Evolutionary conservation across 2,329 filamentous ascomycete genomes (phyloP).

Genomic region (Cladosporium sp.): DNA sequence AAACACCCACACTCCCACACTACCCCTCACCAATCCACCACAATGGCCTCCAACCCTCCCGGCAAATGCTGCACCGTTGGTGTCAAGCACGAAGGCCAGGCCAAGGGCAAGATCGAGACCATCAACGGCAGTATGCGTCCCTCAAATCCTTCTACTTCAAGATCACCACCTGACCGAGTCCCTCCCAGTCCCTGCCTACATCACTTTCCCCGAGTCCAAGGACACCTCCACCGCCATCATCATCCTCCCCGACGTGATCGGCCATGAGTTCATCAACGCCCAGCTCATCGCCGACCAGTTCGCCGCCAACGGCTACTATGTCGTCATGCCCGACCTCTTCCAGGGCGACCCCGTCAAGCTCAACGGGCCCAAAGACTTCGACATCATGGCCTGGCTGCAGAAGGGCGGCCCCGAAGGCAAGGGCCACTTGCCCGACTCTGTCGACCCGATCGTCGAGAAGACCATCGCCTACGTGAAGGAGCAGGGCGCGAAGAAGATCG

Average conservation of each 20-base stretch:
- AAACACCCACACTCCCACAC: background rate
- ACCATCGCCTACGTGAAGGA: constrained; percentile 46
- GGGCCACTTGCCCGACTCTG: constrained; percentile 38
- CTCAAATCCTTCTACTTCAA: background rate
- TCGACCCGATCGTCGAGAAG: constrained; percentile 52
- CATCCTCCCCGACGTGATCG: constrained; percentile 56
- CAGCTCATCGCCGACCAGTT: constrained; percentile 67
- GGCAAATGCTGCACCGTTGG: constrained; percentile 36
- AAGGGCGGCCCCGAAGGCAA: constrained; percentile 27
- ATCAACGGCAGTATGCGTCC: constrained; percentile 28
- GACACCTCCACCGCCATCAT: constrained; percentile 53
- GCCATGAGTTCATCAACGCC: constrained; percentile 50
- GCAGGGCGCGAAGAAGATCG: constrained; percentile 46
- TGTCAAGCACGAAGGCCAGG: constrained; percentile 34
- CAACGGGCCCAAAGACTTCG: constrained; percentile 47
- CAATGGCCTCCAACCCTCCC: constrained; percentile 34
- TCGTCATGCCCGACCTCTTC: constrained; percentile 67
- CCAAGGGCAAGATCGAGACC: constrained; percentile 31
- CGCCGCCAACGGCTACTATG: constrained; percentile 68
- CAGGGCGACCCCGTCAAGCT: constrained; percentile 58
- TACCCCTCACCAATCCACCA: constrained; percentile 3
- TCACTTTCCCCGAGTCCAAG: constrained; percentile 50
- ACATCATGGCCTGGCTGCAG: constrained; percentile 49
- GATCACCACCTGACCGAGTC: constrained; percentile 6
- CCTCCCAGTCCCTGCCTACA: constrained; percentile 50